Evolutionary conservation across 2,329 filamentous ascomycete species (phyloP).

Genomic region (Fusarium sp.): DNA sequence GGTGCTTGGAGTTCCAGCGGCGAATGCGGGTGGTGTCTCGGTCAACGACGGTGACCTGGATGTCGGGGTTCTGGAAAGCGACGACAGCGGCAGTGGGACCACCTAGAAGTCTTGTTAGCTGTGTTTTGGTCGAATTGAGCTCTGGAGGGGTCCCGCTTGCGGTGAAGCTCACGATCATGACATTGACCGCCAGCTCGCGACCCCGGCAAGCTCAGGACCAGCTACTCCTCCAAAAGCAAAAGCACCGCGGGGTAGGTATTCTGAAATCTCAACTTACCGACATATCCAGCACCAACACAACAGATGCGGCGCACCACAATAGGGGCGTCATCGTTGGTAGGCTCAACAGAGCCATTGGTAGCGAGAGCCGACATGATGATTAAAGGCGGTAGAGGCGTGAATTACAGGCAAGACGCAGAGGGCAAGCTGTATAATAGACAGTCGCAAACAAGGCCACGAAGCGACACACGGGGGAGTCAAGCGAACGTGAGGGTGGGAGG

Average conservation of each 20-base stretch:
- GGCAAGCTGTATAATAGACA: conserved; percentile 30
- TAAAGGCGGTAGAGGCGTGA: conserved; percentile 23
- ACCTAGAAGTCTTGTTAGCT: conserved; percentile 55
- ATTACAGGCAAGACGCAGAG: conserved; percentile 21
- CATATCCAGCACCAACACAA: conserved; percentile 80
- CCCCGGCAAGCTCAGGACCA: background rate
- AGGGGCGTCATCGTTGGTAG: conserved; percentile 45
- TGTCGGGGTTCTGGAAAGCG: conserved; percentile 76
- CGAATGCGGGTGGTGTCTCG: conserved; percentile 72
- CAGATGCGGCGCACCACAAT: conserved; percentile 69
- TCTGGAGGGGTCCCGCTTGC: background rate
- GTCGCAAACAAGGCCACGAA: conserved; percentile 37
- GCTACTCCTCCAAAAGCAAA: background rate
- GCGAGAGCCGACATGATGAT: conserved; percentile 41
- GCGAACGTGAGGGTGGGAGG: conserved; percentile 28
- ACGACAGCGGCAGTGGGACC: conserved; percentile 81
- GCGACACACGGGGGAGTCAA: conserved; percentile 36
- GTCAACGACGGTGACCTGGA: conserved; percentile 81
- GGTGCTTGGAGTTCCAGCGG: conserved; percentile 77
- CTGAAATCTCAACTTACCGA: conserved; percentile 64
- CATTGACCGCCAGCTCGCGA: background rate
- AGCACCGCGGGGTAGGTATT: background rate
- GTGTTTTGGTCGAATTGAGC: conserved; percentile 16
- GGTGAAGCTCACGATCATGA: conserved; percentile 22
- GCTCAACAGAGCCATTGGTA: conserved; percentile 46